Base-by-base conservation (phyloP, 768 basidiomycete species). In the Boletus pseudopeckii region DNA sequence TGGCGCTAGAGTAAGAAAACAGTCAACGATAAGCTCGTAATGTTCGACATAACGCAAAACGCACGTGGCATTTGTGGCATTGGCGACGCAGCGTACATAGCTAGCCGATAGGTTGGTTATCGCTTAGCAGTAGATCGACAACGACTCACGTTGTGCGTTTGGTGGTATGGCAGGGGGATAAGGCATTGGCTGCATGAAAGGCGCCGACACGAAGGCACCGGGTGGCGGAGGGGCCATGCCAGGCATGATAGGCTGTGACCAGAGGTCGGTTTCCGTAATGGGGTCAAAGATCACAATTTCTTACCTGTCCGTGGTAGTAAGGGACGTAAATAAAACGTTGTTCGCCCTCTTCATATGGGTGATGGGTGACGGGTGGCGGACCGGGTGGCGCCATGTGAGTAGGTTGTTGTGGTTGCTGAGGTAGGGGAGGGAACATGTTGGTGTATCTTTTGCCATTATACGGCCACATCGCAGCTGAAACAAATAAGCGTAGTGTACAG, bases 11-110 rank as follows among this genome's bases (percentile, higher is more conserved):
- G 37, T 8, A 52, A 49, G 5, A 55, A 52, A 50, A 52, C 15
- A 48, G 39, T 58, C 53, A 54, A 45, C 33, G 5, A 22, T 46
- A 33, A 30, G 22, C 50, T 28, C 50, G 7, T 18, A 47, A 28
- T 28, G 4, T 18, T 26, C 17, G 53, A 53, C 4, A 33, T 15
- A 49, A 26, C 9, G 18, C 15, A 36, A 39, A 37, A 80, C 90
- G 58, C 72, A 92, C 90, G 90, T 55, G 88, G 90, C 86, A 92
- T 90, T 64, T 89, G 88, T 41, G 84, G 84, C 89, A 92, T 92
- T 46, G 77, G 83, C 46, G 90, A 87, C 36, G 85, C 79, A 46
- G 80, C 77, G 62, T 92, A 93, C 88, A 93, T 92, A 17, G 85
- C 88, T 84, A 65, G 45, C 52, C 41, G 2, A 42, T 45, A 28